These are phyloP conservation scores for Emmonsia crescens DNA, from an alignment of 2,329 filamentous ascomycete species.

Conservation along the genomic window DNA sequence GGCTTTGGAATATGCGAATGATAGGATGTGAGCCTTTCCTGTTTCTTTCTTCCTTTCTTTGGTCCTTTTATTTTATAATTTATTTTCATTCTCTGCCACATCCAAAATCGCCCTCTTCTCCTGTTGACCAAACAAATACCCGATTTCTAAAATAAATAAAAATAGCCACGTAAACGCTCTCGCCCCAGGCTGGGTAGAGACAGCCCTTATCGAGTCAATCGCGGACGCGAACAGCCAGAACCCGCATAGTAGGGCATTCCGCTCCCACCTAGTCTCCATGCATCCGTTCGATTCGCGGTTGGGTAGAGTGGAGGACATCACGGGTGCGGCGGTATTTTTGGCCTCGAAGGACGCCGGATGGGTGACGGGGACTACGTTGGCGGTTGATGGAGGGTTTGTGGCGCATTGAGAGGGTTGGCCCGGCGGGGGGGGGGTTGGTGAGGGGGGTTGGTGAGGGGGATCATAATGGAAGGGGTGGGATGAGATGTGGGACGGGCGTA, in stretches of 20 bases:
- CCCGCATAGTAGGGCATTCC: conserved; percentile 9
- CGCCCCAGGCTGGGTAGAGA: conserved; percentile 39
- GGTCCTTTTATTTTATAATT: no score
- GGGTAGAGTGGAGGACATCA: conserved; percentile 26
- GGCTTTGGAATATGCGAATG: conserved; percentile 40
- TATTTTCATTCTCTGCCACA: background rate
- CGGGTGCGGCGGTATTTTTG: conserved; percentile 34
- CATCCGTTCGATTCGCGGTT: conserved; percentile 21
- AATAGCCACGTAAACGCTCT: conserved; percentile 41
- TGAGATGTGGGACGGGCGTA: background rate
- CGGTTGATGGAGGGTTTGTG: conserved; percentile 39
- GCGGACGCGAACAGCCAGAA: conserved; percentile 6
- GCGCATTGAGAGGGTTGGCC: conserved; percentile 10
- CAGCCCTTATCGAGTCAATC: conserved; percentile 15
- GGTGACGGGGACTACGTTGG: conserved; percentile 36
- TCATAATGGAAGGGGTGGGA: background rate
- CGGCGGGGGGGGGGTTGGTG: background rate
- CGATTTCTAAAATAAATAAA: background rate
- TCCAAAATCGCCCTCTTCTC: background rate
- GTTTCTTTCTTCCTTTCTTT: background rate
- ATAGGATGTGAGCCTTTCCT: conserved; percentile 28
- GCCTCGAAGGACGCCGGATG: conserved; percentile 38
- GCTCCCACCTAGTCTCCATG: conserved; percentile 9
- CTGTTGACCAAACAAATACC: background rate
- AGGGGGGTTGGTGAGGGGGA: no score